Conservation (phyloP, 2,329 filamentous ascomycete genomes). For the Venturia nashicola region DNA sequence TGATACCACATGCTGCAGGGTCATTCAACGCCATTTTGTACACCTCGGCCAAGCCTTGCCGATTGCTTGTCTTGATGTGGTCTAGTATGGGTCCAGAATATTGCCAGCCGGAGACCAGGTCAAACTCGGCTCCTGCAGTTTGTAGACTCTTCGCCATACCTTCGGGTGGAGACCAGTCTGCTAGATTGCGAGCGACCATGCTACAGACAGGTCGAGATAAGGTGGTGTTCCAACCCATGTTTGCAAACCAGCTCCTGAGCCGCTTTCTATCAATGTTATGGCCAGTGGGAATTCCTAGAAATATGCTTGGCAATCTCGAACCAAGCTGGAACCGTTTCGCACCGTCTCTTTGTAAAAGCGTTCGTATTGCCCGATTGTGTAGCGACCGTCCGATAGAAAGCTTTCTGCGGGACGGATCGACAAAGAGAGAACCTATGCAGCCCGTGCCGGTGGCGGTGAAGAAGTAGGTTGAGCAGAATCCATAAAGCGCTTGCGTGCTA, state of each 20-base stretch:
- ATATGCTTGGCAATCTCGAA: slow-evolving; percentile 69
- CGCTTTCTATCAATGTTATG: slow-evolving; percentile 48
- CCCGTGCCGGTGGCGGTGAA: slow-evolving; percentile 57
- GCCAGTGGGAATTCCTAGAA: slow-evolving; percentile 67
- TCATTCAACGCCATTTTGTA: slow-evolving; percentile 66
- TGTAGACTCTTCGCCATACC: slow-evolving; percentile 64
- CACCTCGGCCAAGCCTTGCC: slow-evolving; percentile 67
- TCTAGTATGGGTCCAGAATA: slow-evolving; percentile 62
- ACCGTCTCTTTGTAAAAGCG: slow-evolving; percentile 56
- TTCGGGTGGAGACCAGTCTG: slow-evolving; percentile 62
- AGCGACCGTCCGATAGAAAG: slow-evolving; percentile 84
- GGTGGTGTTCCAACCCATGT: slow-evolving; percentile 72
- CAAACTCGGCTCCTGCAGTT: slow-evolving; percentile 58
- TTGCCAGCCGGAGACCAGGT: slow-evolving; percentile 69
- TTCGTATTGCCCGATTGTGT: slow-evolving; percentile 72
- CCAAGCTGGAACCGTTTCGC: slow-evolving; percentile 75
- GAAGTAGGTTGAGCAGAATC: slow-evolving; percentile 83
- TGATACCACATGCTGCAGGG: slow-evolving; percentile 63
- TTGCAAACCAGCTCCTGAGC: slow-evolving; percentile 72
- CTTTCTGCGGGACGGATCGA: slow-evolving; percentile 75
- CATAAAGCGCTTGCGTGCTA: slow-evolving; percentile 80
- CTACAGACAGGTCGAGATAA: slow-evolving; percentile 53
- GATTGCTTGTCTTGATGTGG: slow-evolving; percentile 61
- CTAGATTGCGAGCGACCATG: slow-evolving; percentile 62
- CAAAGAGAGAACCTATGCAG: slow-evolving; percentile 75